Conservation (phyloP, 495 filamentous ascomycete genomes). For the Neurospora discreta region DNA sequence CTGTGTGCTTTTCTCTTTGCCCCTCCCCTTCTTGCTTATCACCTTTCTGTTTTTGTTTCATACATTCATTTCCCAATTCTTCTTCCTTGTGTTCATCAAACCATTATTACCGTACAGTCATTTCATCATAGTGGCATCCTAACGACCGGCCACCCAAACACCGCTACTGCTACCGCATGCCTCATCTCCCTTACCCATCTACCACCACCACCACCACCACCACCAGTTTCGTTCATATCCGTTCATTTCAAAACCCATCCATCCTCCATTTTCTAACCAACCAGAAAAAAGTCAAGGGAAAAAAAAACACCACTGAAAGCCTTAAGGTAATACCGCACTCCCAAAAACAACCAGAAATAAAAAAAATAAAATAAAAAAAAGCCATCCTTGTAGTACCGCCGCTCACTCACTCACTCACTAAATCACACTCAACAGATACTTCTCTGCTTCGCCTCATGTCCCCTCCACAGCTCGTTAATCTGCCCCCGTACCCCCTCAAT, state of each 20-base stretch:
- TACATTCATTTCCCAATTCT: neutral
- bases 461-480: slow-evolving; percentile 44
- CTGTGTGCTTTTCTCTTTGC: neutral
- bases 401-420: no score
- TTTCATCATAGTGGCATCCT: neutral
- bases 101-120: neutral
- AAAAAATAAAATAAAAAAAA: no score
- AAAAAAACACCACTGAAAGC: neutral
- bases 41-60: neutral
- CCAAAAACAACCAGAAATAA: neutral
- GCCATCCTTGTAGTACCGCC: neutral
- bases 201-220: neutral
- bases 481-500: slow-evolving; percentile 54
- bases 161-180: neutral
- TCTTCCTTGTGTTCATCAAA: neutral
- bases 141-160: neutral
- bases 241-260: neutral
- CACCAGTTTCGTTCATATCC: neutral
- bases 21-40: neutral
- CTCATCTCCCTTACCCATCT: neutral
- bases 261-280: neutral
- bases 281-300: neutral
- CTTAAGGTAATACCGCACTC: neutral
- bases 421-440: slow-evolving; percentile 7
- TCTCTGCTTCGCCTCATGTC: slow-evolving; percentile 32